These are phyloP conservation scores for Yamadazyma membranifaciens DNA, from an alignment of 1,139 yeast genomes.

Conservation along the genomic window DNA sequence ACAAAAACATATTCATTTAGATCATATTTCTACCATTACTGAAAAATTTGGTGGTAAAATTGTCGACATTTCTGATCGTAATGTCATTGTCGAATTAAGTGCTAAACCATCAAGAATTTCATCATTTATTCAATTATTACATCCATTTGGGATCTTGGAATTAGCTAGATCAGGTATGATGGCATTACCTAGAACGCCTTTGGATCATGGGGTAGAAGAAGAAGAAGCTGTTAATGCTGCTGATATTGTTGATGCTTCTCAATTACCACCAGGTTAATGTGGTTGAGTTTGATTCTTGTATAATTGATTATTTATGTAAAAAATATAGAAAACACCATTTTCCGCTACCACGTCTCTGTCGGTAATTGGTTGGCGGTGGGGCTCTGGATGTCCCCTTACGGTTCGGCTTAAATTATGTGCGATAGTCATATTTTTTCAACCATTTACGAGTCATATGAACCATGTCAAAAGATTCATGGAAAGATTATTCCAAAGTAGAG, in stretches of 20 bases:
- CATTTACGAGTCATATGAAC: not conserved
- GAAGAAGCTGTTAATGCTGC: slow-evolving; percentile 58
- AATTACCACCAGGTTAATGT: slow-evolving; percentile 87
- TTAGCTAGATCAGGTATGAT: slow-evolving; percentile 98
- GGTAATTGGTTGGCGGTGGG: no score
- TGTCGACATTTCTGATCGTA: slow-evolving; percentile 89
- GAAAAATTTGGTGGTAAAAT: slow-evolving; percentile 89
- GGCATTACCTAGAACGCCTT: slow-evolving; percentile 96
- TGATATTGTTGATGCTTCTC: slow-evolving; percentile 74
- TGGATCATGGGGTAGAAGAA: slow-evolving; percentile 49
- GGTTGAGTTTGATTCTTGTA: not conserved
- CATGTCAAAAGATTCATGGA: slow-evolving; percentile 4
- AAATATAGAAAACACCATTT: no score
- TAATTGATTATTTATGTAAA: not conserved
- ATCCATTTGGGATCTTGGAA: slow-evolving; percentile 95
- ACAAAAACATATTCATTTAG: slow-evolving; percentile 87
- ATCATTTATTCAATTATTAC: slow-evolving; percentile 81
- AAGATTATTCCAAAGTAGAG: not conserved
- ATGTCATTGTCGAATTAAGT: slow-evolving; percentile 88
- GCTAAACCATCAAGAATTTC: slow-evolving; percentile 92
- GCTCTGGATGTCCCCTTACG: not conserved
- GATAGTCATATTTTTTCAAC: not conserved
- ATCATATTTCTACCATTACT: slow-evolving; percentile 77
- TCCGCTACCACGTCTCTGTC: no score
- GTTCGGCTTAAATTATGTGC: not conserved